These are phyloP conservation scores for Cercis canadensis DNA, from an alignment of 306 rosid genomes.

Conservation along the genomic window DNA sequence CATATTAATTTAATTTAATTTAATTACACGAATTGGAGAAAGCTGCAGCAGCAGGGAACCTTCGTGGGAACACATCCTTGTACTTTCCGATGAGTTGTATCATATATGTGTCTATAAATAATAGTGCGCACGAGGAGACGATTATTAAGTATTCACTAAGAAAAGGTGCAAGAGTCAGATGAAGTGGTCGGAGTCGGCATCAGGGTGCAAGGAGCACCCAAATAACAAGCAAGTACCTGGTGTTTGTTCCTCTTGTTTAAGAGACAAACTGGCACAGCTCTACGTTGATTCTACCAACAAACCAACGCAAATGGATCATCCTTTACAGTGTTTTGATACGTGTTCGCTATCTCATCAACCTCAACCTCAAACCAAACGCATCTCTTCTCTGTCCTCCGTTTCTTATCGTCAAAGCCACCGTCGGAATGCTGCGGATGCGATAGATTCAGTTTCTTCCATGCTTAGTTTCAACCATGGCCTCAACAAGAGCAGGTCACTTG, in stretches of 20 bases:
- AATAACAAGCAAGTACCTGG: conserved; percentile 49
- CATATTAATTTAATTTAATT: too few relatives aligned
- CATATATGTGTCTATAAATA: conserved; percentile 24
- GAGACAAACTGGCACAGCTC: conserved; percentile 60
- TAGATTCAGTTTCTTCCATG: conserved; percentile 48
- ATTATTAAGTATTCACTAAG: neutral
- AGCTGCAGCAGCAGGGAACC: conserved; percentile 5
- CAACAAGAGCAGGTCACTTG: conserved; percentile 69
- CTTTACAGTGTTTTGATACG: too few relatives aligned
- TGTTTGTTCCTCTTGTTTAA: conserved; percentile 65
- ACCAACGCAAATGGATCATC: neutral
- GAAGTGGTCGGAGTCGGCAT: conserved; percentile 50
- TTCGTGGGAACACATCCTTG: neutral
- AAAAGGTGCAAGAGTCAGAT: neutral
- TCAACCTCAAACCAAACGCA: neutral
- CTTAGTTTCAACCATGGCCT: conserved; percentile 35
- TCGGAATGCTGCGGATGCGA: conserved; percentile 47
- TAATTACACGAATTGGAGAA: neutral
- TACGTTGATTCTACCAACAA: conserved; percentile 11
- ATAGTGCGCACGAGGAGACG: neutral
- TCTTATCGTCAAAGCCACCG: conserved; percentile 40
- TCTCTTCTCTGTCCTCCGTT: conserved; percentile 1
- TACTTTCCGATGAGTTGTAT: conserved; percentile 23
- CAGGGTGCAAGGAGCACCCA: conserved; percentile 58
- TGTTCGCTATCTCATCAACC: neutral